Conservation (phyloP, 1,284 basidiomycete species). For the Moesziomyces sp. region DNA sequence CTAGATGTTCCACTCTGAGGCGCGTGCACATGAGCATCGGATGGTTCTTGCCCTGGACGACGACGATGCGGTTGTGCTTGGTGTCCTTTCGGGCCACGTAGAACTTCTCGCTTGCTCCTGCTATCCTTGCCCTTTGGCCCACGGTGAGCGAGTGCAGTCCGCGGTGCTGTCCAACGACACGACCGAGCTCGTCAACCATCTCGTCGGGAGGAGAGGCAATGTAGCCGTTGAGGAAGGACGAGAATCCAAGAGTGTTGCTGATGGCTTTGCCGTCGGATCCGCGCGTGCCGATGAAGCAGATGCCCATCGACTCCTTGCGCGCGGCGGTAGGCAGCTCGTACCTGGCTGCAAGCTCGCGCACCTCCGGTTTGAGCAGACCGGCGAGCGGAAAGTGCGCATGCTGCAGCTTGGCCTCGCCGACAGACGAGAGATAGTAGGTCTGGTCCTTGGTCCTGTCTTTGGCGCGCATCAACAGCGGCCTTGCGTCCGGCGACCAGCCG, state of each 20-base stretch:
- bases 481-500: conserved; percentile 70
- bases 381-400: conserved; percentile 76
- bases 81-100: conserved; percentile 82
- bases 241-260: conserved; percentile 33
- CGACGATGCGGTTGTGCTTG: conserved; percentile 75
- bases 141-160: conserved; percentile 91
- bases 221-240: conserved; percentile 73
- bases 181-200: conserved; percentile 76
- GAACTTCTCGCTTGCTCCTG: conserved; percentile 75
- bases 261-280: conserved; percentile 65
- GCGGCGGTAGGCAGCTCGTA: conserved; percentile 80
- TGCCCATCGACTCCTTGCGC: conserved; percentile 89
- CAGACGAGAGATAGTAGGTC: conserved; percentile 84
- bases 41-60: conserved; percentile 81
- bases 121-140: conserved; percentile 79
- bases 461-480: conserved; percentile 50
- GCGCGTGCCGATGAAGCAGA: conserved; percentile 88
- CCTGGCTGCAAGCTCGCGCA: conserved; percentile 80
- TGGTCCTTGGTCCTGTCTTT: conserved; percentile 79
- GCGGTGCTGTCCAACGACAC: conserved; percentile 75
- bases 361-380: conserved; percentile 70
- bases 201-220: conserved; percentile 76
- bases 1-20: conserved; percentile 27
- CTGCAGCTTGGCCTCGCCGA: conserved; percentile 45
- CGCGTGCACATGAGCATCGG: conserved; percentile 73